Evolutionary conservation across 495 filamentous ascomycete species (phyloP), one percentile per base, ranked within the genome.

Genomic region (Daldinia grandis): DNA sequence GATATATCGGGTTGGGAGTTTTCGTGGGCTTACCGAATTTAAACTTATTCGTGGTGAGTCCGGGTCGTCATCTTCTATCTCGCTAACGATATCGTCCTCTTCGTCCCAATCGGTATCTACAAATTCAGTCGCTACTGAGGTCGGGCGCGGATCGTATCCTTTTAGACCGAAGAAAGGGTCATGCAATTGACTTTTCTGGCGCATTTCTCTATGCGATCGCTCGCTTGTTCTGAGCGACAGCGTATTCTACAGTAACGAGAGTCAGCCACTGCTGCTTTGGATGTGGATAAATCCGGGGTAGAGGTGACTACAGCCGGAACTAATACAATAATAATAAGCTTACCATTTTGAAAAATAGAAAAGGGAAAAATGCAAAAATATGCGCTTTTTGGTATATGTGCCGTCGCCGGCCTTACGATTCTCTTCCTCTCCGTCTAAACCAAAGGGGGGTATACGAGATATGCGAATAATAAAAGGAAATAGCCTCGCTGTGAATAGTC

Each of bases 41-140:
- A 90, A 79, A 76, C 90, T 93, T 62, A 84, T 80, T 44, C 88
- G 84, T 9, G 87, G 87, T 5, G 89, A 90, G 66, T 87, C 84
- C 58, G 71, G 68, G 14, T 89, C 85, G 59, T 89, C 88, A 27
- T 91, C 88, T 68, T 85, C 84, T 64, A 85, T 80, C 53, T 87
- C 86, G 62, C 84, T 87, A 58, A 80, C 66, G 31, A 77, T 74
- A 40, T 82, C 80, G 2, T 75, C 72, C 38, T 87, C 88, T 25
- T 88, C 85, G 62, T 90, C 90, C 87, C 87, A 89, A 55, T 95
- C 92, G 35, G 90, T 91, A 74, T 94, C 91, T 74, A 88, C 87
- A 65, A 92, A 88, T 59, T 93, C 89, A 17, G 89, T 94, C 27
- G 88, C 84, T 24, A 88, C 81, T 35, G 92, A 94, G 38, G 82